These are phyloP conservation scores for Cytospora schulzeri DNA, from an alignment of 2,329 filamentous ascomycete species.

Conservation along the genomic window DNA sequence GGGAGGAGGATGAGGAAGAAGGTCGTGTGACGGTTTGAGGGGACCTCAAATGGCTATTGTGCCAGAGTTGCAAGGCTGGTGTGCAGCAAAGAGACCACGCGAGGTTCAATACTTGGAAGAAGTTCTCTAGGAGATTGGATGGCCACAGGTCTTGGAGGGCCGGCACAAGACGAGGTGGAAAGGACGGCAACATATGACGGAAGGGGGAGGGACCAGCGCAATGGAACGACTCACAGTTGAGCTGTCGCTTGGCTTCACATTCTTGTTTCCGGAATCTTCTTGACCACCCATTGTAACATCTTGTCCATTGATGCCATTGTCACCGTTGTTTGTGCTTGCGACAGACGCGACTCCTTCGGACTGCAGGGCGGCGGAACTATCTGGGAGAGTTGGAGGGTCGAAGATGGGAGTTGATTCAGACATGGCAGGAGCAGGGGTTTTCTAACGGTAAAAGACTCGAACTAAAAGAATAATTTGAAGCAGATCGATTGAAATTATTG, in stretches of 20 bases:
- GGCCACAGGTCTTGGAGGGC: too few relatives aligned
- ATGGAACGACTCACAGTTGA: constrained; percentile 12
- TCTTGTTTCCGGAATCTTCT: constrained; percentile 16
- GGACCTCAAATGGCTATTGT: too few relatives aligned
- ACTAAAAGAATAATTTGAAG: too few relatives aligned
- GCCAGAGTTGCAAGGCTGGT: too few relatives aligned
- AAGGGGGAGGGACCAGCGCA: background rate
- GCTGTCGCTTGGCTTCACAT: constrained; percentile 3
- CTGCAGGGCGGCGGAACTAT: background rate
- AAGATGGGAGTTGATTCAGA: constrained; percentile 14
- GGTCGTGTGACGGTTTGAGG: background rate
- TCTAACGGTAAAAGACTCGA: background rate
- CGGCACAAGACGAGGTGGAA: background rate
- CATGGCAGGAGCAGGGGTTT: background rate
- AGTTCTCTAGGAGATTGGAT: background rate
- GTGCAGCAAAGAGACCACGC: too few relatives aligned
- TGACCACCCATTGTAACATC: constrained; percentile 19
- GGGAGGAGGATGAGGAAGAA: background rate
- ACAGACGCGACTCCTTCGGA: background rate
- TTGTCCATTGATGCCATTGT: constrained; percentile 11
- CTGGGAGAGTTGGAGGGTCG: constrained; percentile 10
- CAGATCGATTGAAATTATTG: background rate
- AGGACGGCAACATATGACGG: background rate
- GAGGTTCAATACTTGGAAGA: background rate
- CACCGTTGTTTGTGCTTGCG: background rate